Percentiles rank a stretch among this genome's conserved stretches.
Evolutionary conservation across 2,329 filamentous ascomycete genomes (phyloP).

Genomic region (Cryoendolithus antarcticus): DNA sequence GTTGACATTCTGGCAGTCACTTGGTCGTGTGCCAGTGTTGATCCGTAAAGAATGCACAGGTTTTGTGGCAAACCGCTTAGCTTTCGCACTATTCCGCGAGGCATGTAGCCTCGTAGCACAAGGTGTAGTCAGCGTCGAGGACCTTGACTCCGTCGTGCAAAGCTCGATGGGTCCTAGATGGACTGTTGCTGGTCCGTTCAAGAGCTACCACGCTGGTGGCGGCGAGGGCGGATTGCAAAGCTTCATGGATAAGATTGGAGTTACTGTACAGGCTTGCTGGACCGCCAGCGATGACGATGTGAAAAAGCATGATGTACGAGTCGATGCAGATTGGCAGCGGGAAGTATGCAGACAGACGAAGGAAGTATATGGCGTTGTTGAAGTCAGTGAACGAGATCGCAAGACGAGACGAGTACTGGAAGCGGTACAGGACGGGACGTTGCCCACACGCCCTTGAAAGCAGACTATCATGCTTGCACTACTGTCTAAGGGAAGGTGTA

Average conservation of each 20-base stretch:
- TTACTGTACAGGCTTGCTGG: constrained; percentile 44
- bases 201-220: constrained; percentile 47
- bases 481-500: too few relatives aligned
- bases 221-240: constrained; percentile 40
- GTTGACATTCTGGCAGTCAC: constrained; percentile 32
- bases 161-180: constrained; percentile 42
- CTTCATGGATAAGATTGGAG: constrained; percentile 45
- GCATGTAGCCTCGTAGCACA: constrained; percentile 42
- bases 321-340: constrained; percentile 35
- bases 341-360: constrained; percentile 33
- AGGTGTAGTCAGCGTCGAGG: constrained; percentile 40
- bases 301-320: constrained; percentile 20
- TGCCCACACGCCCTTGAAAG: too few relatives aligned
- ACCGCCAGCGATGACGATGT: constrained; percentile 31
- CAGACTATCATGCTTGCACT: too few relatives aligned
- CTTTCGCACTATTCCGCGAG: constrained; percentile 45
- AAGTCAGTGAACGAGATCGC: constrained; percentile 28
- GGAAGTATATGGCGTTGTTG: constrained; percentile 34
- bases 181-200: constrained; percentile 45
- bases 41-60: constrained; percentile 41
- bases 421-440: constrained; percentile 15
- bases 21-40: constrained; percentile 36
- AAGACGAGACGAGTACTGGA: constrained; percentile 31
- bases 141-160: constrained; percentile 43
- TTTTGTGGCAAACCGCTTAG: constrained; percentile 47